Evolutionary conservation across 1,284 basidiomycete species (phyloP).

Genomic region (Singerocomus inundabilis): DNA sequence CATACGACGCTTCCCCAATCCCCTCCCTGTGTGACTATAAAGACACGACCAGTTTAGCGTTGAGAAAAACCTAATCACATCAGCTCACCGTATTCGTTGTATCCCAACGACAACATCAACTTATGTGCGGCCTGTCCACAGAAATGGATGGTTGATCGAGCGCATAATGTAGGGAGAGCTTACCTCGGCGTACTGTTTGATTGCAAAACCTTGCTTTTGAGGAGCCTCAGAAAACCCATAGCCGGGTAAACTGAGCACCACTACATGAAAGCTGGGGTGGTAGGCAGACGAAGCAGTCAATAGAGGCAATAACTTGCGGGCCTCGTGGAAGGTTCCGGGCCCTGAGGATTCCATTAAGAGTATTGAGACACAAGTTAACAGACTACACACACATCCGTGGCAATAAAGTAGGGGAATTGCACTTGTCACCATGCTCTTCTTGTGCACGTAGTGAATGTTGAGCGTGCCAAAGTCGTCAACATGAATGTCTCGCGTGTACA

Average conservation of each 20-base stretch:
- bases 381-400: constrained; percentile 42
- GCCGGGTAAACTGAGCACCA: constrained; percentile 52
- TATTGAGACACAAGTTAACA: neutral
- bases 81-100: constrained; percentile 48
- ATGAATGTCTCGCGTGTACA: constrained; percentile 43
- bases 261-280: constrained; percentile 58
- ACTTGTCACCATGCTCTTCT: constrained; percentile 33
- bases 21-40: constrained; percentile 51
- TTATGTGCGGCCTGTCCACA: constrained; percentile 39
- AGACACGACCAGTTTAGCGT: neutral
- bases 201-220: constrained; percentile 37
- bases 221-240: constrained; percentile 53
- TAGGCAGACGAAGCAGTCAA: constrained; percentile 40
- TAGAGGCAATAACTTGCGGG: constrained; percentile 51
- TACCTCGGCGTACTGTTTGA: constrained; percentile 42
- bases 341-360: constrained; percentile 35
- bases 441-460: constrained; percentile 46
- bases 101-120: constrained; percentile 52
- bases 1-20: constrained; percentile 49
- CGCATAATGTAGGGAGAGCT: neutral
- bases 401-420: constrained; percentile 49
- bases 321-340: constrained; percentile 61
- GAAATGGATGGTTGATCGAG: neutral
- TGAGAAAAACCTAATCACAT: neutral
- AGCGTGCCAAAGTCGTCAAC: constrained; percentile 38